phyloP scores from a whole-genome alignment of 768 basidiomycete genomes.

The Tylopilus sp. region DNA sequence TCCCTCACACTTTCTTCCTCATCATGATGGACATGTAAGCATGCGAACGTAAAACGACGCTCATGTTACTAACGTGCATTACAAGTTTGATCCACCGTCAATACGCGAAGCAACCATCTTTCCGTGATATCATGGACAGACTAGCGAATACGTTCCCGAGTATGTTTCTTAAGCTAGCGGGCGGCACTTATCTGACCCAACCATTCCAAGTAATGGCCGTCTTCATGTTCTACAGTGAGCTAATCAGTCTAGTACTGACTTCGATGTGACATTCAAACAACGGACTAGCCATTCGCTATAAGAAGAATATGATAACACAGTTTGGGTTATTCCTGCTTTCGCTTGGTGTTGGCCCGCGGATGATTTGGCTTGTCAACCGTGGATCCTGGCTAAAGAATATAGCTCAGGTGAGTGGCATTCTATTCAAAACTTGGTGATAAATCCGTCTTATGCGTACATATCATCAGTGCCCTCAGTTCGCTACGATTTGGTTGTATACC shows the following conservation, averaged over 20 bases:
- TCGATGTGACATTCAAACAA: background rate
- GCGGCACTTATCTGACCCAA: conserved; percentile 2
- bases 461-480: conserved; percentile 67
- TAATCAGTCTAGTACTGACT: background rate
- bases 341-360: conserved; percentile 52
- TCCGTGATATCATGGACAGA: conserved; percentile 48
- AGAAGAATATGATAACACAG: conserved; percentile 52
- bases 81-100: conserved; percentile 73
- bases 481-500: conserved; percentile 75
- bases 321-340: conserved; percentile 56
- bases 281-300: conserved; percentile 56
- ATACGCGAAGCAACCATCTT: conserved; percentile 59
- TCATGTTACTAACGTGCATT: background rate
- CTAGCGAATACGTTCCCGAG: conserved; percentile 71
- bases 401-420: conserved; percentile 53
- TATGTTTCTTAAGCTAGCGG: conserved; percentile 36
- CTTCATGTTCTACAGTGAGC: conserved; percentile 47
- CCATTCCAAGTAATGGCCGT: conserved; percentile 58
- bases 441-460: conserved; percentile 1
- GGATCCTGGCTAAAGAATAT: conserved; percentile 72
- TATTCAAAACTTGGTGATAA: background rate
- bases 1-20: conserved; percentile 72
- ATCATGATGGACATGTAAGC: conserved; percentile 84
- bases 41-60: background rate
- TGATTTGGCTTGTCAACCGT: conserved; percentile 69